phyloP scores from a whole-genome alignment of 192 early-diverging fungal species.

The Gryganskiella cystojenkinii region DNA sequence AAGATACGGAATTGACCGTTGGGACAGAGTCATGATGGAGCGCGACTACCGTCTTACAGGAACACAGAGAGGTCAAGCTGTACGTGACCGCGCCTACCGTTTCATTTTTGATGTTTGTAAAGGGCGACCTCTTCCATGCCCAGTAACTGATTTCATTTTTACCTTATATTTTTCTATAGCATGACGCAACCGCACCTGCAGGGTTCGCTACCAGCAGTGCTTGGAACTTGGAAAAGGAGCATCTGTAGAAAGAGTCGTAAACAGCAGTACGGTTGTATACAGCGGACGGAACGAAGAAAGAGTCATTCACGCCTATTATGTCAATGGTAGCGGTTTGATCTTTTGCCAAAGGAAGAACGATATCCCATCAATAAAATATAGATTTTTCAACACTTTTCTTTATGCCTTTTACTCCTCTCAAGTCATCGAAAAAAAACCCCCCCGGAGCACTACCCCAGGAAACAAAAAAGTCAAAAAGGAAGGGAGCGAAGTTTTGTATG shows the following conservation, averaged over 20 bases:
- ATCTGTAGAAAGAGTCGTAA: slow-evolving; percentile 8
- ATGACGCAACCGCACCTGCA: slow-evolving; percentile 59
- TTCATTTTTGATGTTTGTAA: background rate
- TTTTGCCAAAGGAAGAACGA: too few species aligned
- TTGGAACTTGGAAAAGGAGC: slow-evolving; percentile 71
- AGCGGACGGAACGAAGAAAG: too few species aligned
- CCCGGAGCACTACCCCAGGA: too few species aligned
- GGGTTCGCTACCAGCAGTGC: slow-evolving; percentile 78
- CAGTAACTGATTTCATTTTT: background rate
- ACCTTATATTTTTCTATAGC: slow-evolving; percentile 19
- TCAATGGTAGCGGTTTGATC: too few species aligned
- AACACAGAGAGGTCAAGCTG: slow-evolving; percentile 71
- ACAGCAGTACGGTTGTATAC: background rate
- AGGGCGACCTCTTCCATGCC: too few species aligned
- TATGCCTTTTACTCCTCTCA: too few species aligned
- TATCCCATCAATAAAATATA: too few species aligned
- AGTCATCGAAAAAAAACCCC: too few species aligned
- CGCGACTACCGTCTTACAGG: slow-evolving; percentile 82
- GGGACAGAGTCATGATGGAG: slow-evolving; percentile 84
- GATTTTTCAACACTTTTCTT: too few species aligned
- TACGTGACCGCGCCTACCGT: slow-evolving; percentile 24
- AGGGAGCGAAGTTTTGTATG: too few species aligned
- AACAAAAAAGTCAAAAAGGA: too few species aligned
- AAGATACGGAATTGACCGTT: slow-evolving; percentile 74
- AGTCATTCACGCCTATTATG: too few species aligned